Percentiles rank a stretch among this genome's conserved stretches.
These are phyloP conservation scores for baker's yeast (Saccharomyces cerevisiae) DNA, from an alignment of 805 yeast genomes.

Conservation along the genomic window DNA sequence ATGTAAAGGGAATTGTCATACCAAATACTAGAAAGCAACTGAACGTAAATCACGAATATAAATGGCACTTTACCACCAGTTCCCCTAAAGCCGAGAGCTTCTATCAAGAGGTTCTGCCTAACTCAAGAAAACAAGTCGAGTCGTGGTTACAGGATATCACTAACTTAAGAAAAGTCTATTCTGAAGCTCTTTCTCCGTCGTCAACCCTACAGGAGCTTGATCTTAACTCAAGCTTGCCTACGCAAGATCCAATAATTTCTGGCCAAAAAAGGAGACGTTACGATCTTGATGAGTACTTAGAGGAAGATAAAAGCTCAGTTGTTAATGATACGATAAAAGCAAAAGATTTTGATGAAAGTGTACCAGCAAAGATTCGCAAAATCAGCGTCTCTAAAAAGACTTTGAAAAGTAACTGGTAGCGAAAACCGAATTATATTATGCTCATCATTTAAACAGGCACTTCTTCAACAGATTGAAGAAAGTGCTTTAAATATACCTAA, in stretches of 20 bases:
- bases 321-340: conserved; percentile 8
- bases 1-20: conserved; percentile 15
- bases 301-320: conserved; percentile 13
- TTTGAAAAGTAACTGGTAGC: conserved; percentile 24
- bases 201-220: conserved; percentile 15
- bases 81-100: conserved; percentile 15
- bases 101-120: conserved; percentile 16
- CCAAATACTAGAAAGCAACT: conserved; percentile 8
- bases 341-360: neutral
- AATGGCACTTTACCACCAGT: conserved; percentile 14
- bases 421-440: neutral
- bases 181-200: conserved; percentile 7
- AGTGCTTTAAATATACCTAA: neutral
- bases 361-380: conserved; percentile 21
- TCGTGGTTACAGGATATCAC: conserved; percentile 15
- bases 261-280: conserved; percentile 17
- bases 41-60: conserved; percentile 5
- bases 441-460: neutral
- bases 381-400: conserved; percentile 29
- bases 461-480: neutral
- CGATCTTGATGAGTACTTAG: conserved; percentile 14
- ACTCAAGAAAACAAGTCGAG: conserved; percentile 12
- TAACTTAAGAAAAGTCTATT: conserved; percentile 4
- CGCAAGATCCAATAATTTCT: conserved; percentile 7
- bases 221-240: conserved; percentile 11